Evolutionary conservation across 2,329 filamentous ascomycete species (phyloP).

Genomic region (Malbranchea zuffiana): DNA sequence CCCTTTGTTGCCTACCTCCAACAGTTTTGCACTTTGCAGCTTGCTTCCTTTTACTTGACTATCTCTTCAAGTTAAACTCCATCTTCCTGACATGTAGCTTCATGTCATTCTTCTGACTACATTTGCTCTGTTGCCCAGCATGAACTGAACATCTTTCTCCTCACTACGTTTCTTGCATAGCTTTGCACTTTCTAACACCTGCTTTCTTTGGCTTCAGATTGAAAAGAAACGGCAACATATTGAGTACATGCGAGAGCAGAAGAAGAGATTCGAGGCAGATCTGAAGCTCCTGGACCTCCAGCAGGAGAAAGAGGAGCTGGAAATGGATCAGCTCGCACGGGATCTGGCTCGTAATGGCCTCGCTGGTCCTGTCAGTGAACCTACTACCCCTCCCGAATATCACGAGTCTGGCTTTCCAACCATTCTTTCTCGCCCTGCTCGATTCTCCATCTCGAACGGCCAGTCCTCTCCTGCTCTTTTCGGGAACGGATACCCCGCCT

Average conservation of each 20-base stretch:
- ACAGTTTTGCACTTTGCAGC: no score
- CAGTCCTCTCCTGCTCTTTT: slow-evolving; percentile 67
- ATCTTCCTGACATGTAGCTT: slow-evolving; percentile 11
- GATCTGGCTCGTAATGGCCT: slow-evolving; percentile 52
- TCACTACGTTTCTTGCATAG: slow-evolving; percentile 2
- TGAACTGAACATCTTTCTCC: slow-evolving; percentile 1
- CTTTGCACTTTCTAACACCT: slow-evolving; percentile 2
- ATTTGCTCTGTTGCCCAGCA: slow-evolving; percentile 6
- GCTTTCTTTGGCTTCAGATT: slow-evolving; percentile 50
- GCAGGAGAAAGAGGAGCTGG: slow-evolving; percentile 69
- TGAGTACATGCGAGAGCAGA: slow-evolving; percentile 80
- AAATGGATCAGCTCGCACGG: slow-evolving; percentile 74
- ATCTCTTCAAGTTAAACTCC: neutral
- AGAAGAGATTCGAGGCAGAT: slow-evolving; percentile 79
- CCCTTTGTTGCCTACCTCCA: slow-evolving; percentile 1
- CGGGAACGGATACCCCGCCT: slow-evolving; percentile 57
- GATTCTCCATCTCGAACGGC: slow-evolving; percentile 81
- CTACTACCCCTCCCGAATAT: slow-evolving; percentile 91
- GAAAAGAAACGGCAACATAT: slow-evolving; percentile 91
- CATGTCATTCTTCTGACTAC: slow-evolving; percentile 11
- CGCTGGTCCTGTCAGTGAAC: slow-evolving; percentile 77
- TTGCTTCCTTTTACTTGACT: no score
- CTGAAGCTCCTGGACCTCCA: slow-evolving; percentile 83
- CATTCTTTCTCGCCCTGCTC: slow-evolving; percentile 71
- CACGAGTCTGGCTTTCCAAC: slow-evolving; percentile 69